phyloP scores from a whole-genome alignment of 2,329 filamentous ascomycete genomes.

The Truncatella angustata region DNA sequence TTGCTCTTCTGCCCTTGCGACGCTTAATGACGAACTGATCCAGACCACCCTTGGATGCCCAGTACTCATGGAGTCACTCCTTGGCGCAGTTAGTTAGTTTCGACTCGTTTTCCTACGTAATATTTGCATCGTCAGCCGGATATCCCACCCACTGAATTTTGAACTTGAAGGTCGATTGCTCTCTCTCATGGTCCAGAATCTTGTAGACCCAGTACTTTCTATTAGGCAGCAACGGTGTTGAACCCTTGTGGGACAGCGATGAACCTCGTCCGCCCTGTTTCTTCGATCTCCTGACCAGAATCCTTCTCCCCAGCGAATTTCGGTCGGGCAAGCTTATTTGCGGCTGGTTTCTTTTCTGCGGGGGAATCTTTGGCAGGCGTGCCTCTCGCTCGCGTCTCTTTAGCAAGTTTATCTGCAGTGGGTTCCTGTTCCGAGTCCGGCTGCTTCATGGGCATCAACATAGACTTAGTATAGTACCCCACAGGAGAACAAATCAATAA shows the following conservation, averaged over 20 bases:
- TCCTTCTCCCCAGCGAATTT: no score
- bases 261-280: constrained; percentile 27
- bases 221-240: constrained; percentile 18
- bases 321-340: not conserved
- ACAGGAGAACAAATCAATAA: no score
- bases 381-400: no score
- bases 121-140: constrained; percentile 24
- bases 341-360: no score
- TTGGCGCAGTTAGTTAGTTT: constrained; percentile 26
- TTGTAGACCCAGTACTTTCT: constrained; percentile 28
- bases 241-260: constrained; percentile 25
- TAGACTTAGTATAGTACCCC: no score
- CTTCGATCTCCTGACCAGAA: not conserved
- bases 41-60: constrained; percentile 26
- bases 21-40: constrained; percentile 23
- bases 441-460: constrained; percentile 6
- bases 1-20: constrained; percentile 26
- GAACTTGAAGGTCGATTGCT: constrained; percentile 23
- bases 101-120: constrained; percentile 25
- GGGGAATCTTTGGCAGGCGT: no score
- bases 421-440: constrained; percentile 21
- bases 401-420: not conserved
- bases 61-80: constrained; percentile 24
- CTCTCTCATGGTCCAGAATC: constrained; percentile 27
- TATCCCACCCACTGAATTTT: constrained; percentile 34